These are phyloP conservation scores for Thraustochytrium sp. DNA, from an alignment of 352 stramenopile genomes.

Conservation along the genomic window DNA sequence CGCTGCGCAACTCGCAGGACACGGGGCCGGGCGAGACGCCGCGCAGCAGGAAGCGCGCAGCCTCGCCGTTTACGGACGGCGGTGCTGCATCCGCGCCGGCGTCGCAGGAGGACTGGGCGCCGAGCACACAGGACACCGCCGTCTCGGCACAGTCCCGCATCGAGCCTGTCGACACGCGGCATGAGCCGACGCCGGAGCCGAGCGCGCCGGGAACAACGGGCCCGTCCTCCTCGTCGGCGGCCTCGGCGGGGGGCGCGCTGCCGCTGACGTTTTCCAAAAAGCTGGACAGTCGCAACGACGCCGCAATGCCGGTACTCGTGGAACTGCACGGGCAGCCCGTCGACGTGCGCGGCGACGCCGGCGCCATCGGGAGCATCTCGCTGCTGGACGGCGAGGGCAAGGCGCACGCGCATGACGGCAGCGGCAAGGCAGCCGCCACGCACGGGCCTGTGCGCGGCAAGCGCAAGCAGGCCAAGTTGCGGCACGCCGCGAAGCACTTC, in stretches of 20 bases:
- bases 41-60: too few relatives aligned
- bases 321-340: slow-evolving; percentile 8
- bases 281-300: not conserved
- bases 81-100: too few relatives aligned
- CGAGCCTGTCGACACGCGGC: not conserved
- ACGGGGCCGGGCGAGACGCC: not conserved
- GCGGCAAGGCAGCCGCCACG: too few relatives aligned
- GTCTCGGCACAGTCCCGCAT: not conserved
- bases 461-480: not conserved
- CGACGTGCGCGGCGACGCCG: slow-evolving; percentile 6
- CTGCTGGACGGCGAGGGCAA: not conserved
- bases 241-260: too few relatives aligned
- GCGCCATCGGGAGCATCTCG: not conserved
- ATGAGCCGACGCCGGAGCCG: not conserved
- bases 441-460: too few relatives aligned
- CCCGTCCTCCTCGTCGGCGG: too few relatives aligned
- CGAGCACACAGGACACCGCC: not conserved
- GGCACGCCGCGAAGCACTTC: not conserved
- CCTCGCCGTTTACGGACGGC: too few relatives aligned
- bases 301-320: not conserved
- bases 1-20: not conserved
- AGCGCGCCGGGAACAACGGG: not conserved
- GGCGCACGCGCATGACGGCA: not conserved
- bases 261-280: not conserved
- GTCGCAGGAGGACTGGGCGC: too few relatives aligned